Conservation (phyloP, 306 rosid species). For the Rosa chinensis region DNA sequence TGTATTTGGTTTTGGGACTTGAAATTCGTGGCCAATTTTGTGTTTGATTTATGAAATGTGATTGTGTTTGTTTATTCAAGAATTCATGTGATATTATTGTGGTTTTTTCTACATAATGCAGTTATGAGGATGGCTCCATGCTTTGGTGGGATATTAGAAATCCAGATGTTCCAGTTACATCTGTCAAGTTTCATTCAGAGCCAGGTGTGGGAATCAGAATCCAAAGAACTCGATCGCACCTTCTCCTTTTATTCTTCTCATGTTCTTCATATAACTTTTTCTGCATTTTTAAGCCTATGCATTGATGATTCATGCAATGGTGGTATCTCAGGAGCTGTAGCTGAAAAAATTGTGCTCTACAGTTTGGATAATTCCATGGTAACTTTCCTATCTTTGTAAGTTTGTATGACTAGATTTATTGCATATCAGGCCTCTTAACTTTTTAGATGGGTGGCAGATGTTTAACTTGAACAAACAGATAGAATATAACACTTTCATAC, state of each 20-base stretch:
- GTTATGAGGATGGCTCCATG: constrained; percentile 94
- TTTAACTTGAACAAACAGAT: not conserved
- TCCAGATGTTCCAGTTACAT: constrained; percentile 58
- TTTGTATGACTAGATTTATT: not conserved
- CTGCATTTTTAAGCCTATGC: constrained; percentile 74
- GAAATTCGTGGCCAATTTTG: not conserved
- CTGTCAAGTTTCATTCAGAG: constrained; percentile 84
- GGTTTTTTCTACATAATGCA: constrained; percentile 34
- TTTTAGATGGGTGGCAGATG: not conserved
- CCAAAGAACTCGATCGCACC: constrained; percentile 6
- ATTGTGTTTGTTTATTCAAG: constrained; percentile 2
- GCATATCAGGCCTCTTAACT: constrained; percentile 1
- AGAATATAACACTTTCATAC: not conserved
- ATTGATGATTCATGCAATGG: constrained; percentile 75
- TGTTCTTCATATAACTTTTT: constrained; percentile 21
- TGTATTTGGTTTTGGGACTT: constrained; percentile 8
- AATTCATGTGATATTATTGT: constrained; percentile 5
- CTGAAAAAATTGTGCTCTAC: constrained; percentile 70
- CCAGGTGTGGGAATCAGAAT: constrained; percentile 53
- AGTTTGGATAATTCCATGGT: constrained; percentile 85
- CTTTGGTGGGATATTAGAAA: constrained; percentile 96
- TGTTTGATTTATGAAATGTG: constrained; percentile 1
- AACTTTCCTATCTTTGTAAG: constrained; percentile 26
- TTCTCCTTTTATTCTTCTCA: not conserved
- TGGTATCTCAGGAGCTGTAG: constrained; percentile 90